phyloP scores from a whole-genome alignment of 1,139 yeast genomes.

The Kodamaea anthophila region DNA sequence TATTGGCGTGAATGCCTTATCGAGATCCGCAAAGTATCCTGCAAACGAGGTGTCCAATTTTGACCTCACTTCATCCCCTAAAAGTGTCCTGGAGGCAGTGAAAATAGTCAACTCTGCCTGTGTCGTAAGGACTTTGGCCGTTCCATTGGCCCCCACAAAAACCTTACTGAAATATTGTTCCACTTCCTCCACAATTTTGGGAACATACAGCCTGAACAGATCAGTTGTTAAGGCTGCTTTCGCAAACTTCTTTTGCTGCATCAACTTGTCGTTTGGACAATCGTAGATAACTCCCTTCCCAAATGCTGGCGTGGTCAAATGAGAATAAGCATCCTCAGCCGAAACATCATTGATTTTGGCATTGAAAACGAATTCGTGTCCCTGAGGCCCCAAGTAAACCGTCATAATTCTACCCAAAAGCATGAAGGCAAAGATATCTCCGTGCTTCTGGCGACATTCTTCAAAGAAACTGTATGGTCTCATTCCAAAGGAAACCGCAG shows the following conservation, averaged over 20 bases:
- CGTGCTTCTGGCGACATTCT: slow-evolving; percentile 69
- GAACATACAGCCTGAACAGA: slow-evolving; percentile 79
- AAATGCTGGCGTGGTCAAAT: slow-evolving; percentile 93
- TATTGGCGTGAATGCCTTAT: slow-evolving; percentile 91
- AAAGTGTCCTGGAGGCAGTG: slow-evolving; percentile 85
- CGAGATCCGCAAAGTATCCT: slow-evolving; percentile 77
- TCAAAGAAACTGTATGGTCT: slow-evolving; percentile 87
- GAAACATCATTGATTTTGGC: slow-evolving; percentile 85
- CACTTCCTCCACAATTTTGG: slow-evolving; percentile 75
- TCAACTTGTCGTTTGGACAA: slow-evolving; percentile 84
- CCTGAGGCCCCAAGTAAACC: slow-evolving; percentile 92
- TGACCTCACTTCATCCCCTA: slow-evolving; percentile 87
- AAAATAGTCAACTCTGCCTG: slow-evolving; percentile 94
- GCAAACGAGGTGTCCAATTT: slow-evolving; percentile 82
- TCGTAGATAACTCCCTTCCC: slow-evolving; percentile 97
- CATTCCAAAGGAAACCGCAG: slow-evolving; percentile 83
- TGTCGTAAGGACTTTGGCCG: slow-evolving; percentile 64
- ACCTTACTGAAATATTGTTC: slow-evolving; percentile 47
- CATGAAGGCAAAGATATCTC: slow-evolving; percentile 87
- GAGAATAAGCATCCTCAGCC: slow-evolving; percentile 93
- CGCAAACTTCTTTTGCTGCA: slow-evolving; percentile 98
- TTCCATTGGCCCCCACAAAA: slow-evolving; percentile 35
- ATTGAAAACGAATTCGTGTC: slow-evolving; percentile 92
- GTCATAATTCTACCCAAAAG: slow-evolving; percentile 89
- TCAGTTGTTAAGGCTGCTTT: slow-evolving; percentile 83